Base-by-base conservation (phyloP, 2,329 filamentous ascomycete genomes). In the Plectosphaerella cucumerina region DNA sequence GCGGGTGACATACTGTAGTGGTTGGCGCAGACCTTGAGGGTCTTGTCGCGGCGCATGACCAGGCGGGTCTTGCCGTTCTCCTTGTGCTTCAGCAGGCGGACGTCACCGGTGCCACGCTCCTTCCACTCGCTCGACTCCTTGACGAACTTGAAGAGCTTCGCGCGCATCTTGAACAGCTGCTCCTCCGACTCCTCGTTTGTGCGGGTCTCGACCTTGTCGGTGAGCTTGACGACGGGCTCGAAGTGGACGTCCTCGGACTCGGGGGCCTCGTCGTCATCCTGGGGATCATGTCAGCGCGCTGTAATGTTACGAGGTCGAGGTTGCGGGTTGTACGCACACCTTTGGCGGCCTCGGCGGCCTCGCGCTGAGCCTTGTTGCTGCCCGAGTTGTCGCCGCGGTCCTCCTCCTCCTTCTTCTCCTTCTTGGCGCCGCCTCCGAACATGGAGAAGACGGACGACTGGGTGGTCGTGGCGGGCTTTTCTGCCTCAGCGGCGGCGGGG, bases 1-100 rank as follows among this genome's bases (percentile, higher is more conserved):
- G 10, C 23, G 6, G 9, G 26, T 9, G 15, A 18, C 88, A 65
- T 86, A 96, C 92, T 87, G 76, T 99, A 99, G 82, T 99, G 94
- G 81, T 99, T 99, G 69, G 94, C 94, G 86, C 94, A 99, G 75
- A 99, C 94, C 84, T 99, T 99, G 77, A 97, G 85, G 55, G 94
- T 99, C 90, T 97, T 97, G 81, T 99, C 94, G 70, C 94, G 85
- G 72, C 94, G 89, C 94, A 99, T 99, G 62, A 99, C 94, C 64
- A 99, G 80, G 63, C 94, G 86, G 53, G 92, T 96, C 87, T 97
- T 97, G 75, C 88, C 85, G 72, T 96, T 97, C 80, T 97, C 92
- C 83, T 91, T 94, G 82, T 99, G 94, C 86, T 97, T 97, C 69
- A 99, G 81, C 72, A 99, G 82, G 67, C 93, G 85, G 58, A 97